Conservation (phyloP, 2,329 filamentous ascomycete species). For the Diaporthe ilicicola region DNA sequence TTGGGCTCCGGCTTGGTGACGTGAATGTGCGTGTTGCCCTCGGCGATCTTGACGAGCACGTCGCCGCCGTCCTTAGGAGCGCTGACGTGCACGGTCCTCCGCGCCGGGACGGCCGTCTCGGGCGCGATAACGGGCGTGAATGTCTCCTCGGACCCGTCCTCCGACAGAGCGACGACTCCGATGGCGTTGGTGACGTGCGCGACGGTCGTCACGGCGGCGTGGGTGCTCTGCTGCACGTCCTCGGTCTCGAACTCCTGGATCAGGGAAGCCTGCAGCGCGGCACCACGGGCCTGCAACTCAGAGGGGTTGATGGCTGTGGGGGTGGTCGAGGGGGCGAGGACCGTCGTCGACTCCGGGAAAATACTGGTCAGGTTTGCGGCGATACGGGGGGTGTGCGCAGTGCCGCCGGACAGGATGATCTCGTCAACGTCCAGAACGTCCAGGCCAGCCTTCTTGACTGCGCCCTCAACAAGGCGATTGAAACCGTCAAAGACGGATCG, state of each 20-base stretch:
- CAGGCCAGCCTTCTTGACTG: conserved; percentile 89
- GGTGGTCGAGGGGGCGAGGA: conserved; percentile 85
- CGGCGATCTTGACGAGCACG: conserved; percentile 86
- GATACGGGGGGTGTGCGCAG: conserved; percentile 92
- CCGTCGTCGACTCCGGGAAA: conserved; percentile 81
- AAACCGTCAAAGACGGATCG: conserved; percentile 90
- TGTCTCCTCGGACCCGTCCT: conserved; percentile 66
- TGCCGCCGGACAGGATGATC: conserved; percentile 91
- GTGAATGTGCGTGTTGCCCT: conserved; percentile 91
- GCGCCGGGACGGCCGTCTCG: conserved; percentile 89
- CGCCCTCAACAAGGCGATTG: conserved; percentile 83
- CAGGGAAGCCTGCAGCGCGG: conserved; percentile 92
- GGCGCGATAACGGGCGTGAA: conserved; percentile 85
- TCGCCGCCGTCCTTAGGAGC: conserved; percentile 85
- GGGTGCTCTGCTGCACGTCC: conserved; percentile 95
- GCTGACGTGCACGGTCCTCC: conserved; percentile 81
- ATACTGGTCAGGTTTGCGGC: conserved; percentile 80
- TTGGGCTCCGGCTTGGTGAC: conserved; percentile 88
- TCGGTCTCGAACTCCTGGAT: conserved; percentile 93
- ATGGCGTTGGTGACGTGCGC: conserved; percentile 90
- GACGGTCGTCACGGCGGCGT: conserved; percentile 93
- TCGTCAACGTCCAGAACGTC: conserved; percentile 94
- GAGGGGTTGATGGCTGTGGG: conserved; percentile 88
- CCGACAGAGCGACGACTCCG: conserved; percentile 77
- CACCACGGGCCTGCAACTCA: conserved; percentile 87